phyloP scores from a whole-genome alignment of 148 eudicot species.

The Silene latifolia region DNA sequence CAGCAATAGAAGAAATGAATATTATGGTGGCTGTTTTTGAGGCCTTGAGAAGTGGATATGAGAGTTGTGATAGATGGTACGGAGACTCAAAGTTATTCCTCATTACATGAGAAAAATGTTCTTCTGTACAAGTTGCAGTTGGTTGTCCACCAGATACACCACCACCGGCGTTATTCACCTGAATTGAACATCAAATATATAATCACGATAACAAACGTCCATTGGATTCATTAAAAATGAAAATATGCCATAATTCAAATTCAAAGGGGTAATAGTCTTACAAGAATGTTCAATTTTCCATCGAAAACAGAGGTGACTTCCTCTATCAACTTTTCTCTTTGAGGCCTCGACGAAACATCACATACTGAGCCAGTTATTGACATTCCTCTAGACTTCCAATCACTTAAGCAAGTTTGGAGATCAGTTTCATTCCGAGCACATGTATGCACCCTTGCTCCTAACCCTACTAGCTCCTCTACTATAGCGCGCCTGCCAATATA shows the following conservation, averaged over 20 bases:
- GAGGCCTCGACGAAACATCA: constrained; percentile 24
- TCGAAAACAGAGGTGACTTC: constrained; percentile 5
- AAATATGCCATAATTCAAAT: too few species aligned
- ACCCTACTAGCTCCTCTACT: constrained; percentile 27
- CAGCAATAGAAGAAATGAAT: constrained; percentile 14
- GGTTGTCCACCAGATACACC: neutral
- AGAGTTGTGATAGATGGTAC: constrained; percentile 25
- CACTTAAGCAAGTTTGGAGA: constrained; percentile 14
- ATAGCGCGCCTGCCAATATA: constrained; percentile 18
- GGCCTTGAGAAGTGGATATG: constrained; percentile 24
- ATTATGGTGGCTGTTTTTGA: constrained; percentile 14
- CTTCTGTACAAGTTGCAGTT: constrained; percentile 6
- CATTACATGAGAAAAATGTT: constrained; percentile 9
- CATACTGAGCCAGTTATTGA: constrained; percentile 25
- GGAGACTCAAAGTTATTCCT: constrained; percentile 18
- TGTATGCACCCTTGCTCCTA: constrained; percentile 26
- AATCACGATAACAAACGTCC: too few species aligned
- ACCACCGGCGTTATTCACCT: constrained; percentile 29
- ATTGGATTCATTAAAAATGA: too few species aligned
- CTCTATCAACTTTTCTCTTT: constrained; percentile 20
- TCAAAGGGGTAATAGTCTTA: neutral
- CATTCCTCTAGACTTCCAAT: constrained; percentile 26
- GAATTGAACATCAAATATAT: neutral
- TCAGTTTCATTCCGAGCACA: constrained; percentile 22
- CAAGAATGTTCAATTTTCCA: constrained; percentile 28